Percentiles rank a stretch among this genome's conserved stretches.
phyloP scores from a whole-genome alignment of 2,329 filamentous ascomycete species.

The Colletotrichum gloeosporioides region DNA sequence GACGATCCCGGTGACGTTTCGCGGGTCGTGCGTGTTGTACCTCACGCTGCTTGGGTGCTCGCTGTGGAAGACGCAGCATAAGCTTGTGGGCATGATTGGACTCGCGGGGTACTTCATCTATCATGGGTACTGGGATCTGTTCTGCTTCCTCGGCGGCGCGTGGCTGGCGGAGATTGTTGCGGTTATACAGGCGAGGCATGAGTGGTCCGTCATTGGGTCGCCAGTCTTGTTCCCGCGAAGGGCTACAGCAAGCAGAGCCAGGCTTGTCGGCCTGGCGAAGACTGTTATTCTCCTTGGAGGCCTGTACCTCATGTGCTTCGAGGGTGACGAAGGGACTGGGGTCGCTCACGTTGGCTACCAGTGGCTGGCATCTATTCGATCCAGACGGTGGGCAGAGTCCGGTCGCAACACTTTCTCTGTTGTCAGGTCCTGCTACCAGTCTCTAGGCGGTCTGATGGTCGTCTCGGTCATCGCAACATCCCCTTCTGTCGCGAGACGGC shows the following conservation, averaged over 20 bases:
- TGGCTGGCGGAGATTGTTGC: neutral
- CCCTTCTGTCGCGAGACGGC: neutral
- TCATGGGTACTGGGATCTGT: neutral
- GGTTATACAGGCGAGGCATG: neutral
- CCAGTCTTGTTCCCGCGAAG: neutral
- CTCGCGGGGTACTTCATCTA: neutral
- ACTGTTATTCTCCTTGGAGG: neutral
- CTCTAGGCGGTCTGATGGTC: neutral
- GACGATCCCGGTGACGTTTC: neutral
- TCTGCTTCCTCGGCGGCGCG: neutral
- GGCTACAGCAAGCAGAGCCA: neutral
- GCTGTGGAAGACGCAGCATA: neutral
- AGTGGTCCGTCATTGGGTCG: neutral
- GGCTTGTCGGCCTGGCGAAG: neutral
- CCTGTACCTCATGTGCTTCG: neutral
- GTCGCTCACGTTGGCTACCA: neutral
- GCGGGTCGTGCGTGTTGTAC: neutral
- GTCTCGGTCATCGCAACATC: neutral
- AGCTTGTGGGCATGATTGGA: neutral
- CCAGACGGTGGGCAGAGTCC: neutral
- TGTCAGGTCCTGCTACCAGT: neutral
- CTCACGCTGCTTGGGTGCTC: neutral
- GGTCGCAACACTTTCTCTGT: neutral
- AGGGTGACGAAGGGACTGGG: neutral
- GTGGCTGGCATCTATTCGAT: neutral